Percentiles rank a stretch among this genome's conserved stretches.
Evolutionary conservation across 169 alveolate genomes (phyloP).

Genomic region (Plasmodium gallinaceum): DNA sequence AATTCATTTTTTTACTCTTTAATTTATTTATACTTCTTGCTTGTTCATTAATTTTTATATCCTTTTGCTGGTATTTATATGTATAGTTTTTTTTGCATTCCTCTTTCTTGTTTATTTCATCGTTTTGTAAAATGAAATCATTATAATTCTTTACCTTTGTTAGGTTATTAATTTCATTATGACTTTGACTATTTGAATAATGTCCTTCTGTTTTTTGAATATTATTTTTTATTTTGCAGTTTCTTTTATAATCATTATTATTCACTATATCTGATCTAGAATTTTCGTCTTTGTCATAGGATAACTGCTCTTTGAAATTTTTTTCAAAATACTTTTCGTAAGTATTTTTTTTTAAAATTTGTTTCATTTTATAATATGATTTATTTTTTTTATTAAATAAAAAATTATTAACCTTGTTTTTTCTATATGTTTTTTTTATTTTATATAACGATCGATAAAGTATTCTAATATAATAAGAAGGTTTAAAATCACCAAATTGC

Average conservation of each 20-base stretch:
- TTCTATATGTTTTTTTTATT: conserved; percentile 14
- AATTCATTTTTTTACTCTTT: conserved; percentile 7
- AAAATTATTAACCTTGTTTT: conserved; percentile 9
- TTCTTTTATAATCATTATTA: not conserved
- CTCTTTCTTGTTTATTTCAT: not conserved
- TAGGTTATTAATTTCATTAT: not conserved
- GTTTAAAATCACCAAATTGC: conserved; percentile 54
- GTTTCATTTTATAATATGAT: conserved; percentile 17
- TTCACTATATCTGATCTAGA: not conserved
- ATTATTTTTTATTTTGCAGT: not conserved
- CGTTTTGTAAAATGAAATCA: not conserved
- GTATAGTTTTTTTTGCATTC: conserved; percentile 7
- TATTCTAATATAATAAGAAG: conserved; percentile 77
- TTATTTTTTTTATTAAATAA: conserved; percentile 32
- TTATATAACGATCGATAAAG: conserved; percentile 57
- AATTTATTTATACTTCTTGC: conserved; percentile 3
- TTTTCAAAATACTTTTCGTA: conserved; percentile 71
- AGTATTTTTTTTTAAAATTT: conserved; percentile 34
- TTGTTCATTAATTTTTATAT: conserved; percentile 8
- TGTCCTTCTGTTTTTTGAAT: not conserved
- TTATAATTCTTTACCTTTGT: not conserved
- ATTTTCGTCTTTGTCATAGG: not conserved
- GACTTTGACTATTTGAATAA: not conserved
- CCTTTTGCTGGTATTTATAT: conserved; percentile 1
- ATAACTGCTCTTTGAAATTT: conserved; percentile 37